Evolutionary conservation across 2,329 filamentous ascomycete species (phyloP).

Genomic region (Amauroascus niger): DNA sequence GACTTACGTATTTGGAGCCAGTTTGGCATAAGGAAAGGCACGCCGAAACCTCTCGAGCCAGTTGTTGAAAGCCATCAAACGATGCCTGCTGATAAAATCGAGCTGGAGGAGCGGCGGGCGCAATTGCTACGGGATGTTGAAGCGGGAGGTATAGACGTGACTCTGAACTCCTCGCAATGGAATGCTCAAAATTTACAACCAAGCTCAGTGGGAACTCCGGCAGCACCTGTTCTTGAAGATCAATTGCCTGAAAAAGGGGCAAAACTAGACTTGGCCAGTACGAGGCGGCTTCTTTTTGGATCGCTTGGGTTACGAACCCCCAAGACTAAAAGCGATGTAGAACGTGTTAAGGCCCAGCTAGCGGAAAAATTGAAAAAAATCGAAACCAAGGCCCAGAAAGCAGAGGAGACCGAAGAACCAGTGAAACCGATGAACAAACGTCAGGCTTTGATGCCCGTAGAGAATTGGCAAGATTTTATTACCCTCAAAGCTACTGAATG

Average conservation of each 20-base stretch:
- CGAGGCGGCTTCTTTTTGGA: constrained; percentile 60
- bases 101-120: constrained; percentile 44
- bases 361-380: constrained; percentile 42
- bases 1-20: constrained; percentile 38
- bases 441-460: constrained; percentile 41
- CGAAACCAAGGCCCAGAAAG: constrained; percentile 21
- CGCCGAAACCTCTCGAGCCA: not conserved
- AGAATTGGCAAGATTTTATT: constrained; percentile 66
- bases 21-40: not conserved
- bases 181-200: not conserved
- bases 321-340: constrained; percentile 58
- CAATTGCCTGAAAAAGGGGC: constrained; percentile 29
- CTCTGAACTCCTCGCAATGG: not conserved
- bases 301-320: constrained; percentile 61
- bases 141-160: constrained; percentile 45
- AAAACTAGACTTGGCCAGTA: constrained; percentile 50
- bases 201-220: not conserved
- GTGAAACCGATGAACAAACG: constrained; percentile 19
- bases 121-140: constrained; percentile 45
- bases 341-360: constrained; percentile 50
- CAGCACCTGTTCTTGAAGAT: not conserved
- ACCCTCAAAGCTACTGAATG: constrained; percentile 75
- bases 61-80: constrained; percentile 18
- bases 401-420: constrained; percentile 11
- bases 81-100: constrained; percentile 24